These are phyloP conservation scores for Xylariaceae sp. DNA, from an alignment of 2,329 filamentous ascomycete species.

Conservation along the genomic window DNA sequence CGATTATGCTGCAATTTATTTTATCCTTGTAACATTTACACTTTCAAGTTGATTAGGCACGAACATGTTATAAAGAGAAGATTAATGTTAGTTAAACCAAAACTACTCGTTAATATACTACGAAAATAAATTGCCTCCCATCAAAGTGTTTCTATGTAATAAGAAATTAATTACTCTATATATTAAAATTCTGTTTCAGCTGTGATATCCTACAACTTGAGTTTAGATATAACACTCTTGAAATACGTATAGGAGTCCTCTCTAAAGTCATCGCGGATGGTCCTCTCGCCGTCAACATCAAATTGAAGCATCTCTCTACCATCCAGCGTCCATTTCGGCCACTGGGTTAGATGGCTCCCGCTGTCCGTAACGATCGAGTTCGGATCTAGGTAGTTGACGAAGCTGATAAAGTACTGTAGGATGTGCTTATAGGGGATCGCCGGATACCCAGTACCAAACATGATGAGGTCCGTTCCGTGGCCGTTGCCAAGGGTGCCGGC, in stretches of 20 bases:
- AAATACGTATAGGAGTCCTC: background rate
- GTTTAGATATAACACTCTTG: background rate
- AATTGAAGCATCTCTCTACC: background rate
- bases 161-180: too few species aligned
- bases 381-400: background rate
- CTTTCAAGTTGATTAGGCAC: too few species aligned
- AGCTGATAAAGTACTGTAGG: background rate
- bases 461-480: background rate
- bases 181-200: too few species aligned
- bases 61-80: too few species aligned
- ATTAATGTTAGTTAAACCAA: too few species aligned
- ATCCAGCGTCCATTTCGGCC: conserved; percentile 5
- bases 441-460: background rate
- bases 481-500: background rate
- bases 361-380: background rate
- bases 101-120: too few species aligned
- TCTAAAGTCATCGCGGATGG: background rate
- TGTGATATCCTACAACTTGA: background rate
- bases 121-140: too few species aligned
- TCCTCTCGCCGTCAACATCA: background rate
- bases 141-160: too few species aligned
- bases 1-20: too few species aligned
- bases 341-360: background rate
- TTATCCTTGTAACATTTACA: too few species aligned
- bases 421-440: background rate